These are phyloP conservation scores for Herpetospermum pedunculosum DNA, from an alignment of 306 rosid species.

Conservation along the genomic window DNA sequence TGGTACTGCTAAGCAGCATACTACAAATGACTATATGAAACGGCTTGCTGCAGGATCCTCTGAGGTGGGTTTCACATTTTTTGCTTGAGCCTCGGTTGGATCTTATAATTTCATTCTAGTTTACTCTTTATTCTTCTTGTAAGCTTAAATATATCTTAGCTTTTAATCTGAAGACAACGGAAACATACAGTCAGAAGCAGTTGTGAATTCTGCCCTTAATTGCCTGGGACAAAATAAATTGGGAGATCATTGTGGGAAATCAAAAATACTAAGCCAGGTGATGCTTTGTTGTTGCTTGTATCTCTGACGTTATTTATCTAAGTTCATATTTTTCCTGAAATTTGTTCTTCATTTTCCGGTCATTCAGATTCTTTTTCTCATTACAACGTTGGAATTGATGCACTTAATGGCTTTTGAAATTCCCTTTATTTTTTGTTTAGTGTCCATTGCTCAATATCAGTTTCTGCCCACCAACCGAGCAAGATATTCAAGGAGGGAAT, in stretches of 20 bases:
- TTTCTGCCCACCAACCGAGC: constrained; percentile 79
- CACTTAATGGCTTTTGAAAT: background rate
- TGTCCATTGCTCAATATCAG: constrained; percentile 85
- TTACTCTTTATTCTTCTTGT: background rate
- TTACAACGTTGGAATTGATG: background rate
- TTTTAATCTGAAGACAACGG: background rate
- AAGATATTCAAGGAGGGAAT: constrained; percentile 36
- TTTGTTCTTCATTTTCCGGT: background rate
- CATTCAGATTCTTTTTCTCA: background rate
- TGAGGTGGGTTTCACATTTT: constrained; percentile 26
- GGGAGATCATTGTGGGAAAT: constrained; percentile 22
- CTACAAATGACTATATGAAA: constrained; percentile 75
- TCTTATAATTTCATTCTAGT: background rate
- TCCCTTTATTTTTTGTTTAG: constrained; percentile 26
- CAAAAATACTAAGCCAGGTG: constrained; percentile 52
- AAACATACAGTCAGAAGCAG: constrained; percentile 49
- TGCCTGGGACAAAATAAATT: constrained; percentile 40
- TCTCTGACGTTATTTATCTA: background rate
- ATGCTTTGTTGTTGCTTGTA: background rate
- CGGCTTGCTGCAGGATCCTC: constrained; percentile 65
- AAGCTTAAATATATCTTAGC: background rate
- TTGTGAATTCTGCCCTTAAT: constrained; percentile 57
- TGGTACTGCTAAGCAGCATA: constrained; percentile 82
- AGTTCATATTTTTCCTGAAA: background rate
- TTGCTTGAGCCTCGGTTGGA: background rate